Evolutionary conservation across 2,329 filamentous ascomycete genomes (phyloP), one percentile per base, ranked within the genome.

Genomic region (Ophiobolus disseminans): DNA sequence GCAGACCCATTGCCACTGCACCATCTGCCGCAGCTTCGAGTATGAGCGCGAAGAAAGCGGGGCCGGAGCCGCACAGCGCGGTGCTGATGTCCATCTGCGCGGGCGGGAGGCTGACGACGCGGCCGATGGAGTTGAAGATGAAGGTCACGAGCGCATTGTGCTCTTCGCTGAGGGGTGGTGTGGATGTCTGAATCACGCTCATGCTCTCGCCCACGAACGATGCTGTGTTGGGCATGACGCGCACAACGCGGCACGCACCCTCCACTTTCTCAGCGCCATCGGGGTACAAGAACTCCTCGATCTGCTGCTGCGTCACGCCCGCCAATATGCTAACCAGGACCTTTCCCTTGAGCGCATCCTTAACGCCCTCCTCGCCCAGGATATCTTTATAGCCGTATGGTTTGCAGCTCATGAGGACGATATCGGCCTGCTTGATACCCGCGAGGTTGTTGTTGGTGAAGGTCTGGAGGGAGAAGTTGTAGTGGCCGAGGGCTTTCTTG

Each of bases 191-290:
- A 58, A 96, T 87, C 44, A 94, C 79, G 7, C 78, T 93, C 89
- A 94, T 94, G 60, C 84, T 86, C 73, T 95, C 87, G 37, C 89
- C 78, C 48, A 95, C 87, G 39, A 89, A 81, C 20, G 86, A 86
- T 9, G 90, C 90, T 0, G 89, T 92, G 76, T 95, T 95, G 60
- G 90, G 90, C 84, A 95, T 91, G 45, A 88, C 90, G 23, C 90
- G 82, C 4, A 95, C 86, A 35, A 94, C 80, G 32, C 82, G 78
- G 72, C 84, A 88, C n/a, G 60, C 60, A 30, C 74, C 73, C n/a
- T 62, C 62, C 28, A 80, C 77, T 30, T 62, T 63, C 8, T 54
- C 53, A 16, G 80, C 74, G 8, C 77, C 75, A 20, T 81, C 80
- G 0, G 68, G 68, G 63, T 89, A 86, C 10, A 93, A 73, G 23